Evolutionary conservation across 2,329 filamentous ascomycete species (phyloP).

Genomic region (Xylaria hypoxylon): DNA sequence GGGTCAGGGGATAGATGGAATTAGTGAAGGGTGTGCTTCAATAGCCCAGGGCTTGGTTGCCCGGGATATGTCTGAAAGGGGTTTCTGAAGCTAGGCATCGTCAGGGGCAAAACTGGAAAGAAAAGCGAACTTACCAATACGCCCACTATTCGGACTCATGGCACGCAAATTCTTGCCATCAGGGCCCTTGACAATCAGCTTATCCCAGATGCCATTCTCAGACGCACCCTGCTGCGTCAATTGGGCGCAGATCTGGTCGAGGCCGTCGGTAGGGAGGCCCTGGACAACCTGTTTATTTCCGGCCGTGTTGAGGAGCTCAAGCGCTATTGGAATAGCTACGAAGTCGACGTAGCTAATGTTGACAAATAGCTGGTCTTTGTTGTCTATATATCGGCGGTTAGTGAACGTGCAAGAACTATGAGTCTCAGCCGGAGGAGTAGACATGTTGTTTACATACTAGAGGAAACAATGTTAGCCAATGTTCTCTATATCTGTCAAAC

Average conservation of each 20-base stretch:
- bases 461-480: conserved; percentile 15
- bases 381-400: conserved; percentile 61
- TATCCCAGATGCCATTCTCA: conserved; percentile 64
- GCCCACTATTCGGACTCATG: conserved; percentile 65
- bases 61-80: too few species aligned
- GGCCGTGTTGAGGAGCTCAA: conserved; percentile 62
- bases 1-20: background rate
- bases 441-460: conserved; percentile 28
- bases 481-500: background rate
- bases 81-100: background rate
- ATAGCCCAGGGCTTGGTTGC: background rate
- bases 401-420: background rate
- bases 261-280: conserved; percentile 61
- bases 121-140: conserved; percentile 45
- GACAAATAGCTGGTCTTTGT: conserved; percentile 69
- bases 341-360: conserved; percentile 84
- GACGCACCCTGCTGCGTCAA: conserved; percentile 59
- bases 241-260: conserved; percentile 58
- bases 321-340: conserved; percentile 71
- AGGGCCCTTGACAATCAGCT: conserved; percentile 59
- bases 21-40: background rate
- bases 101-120: background rate
- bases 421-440: background rate
- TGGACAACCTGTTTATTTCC: conserved; percentile 60
- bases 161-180: conserved; percentile 60